Evolutionary conservation across 495 filamentous ascomycete genomes (phyloP).

Genomic region (Penicillium daleae): DNA sequence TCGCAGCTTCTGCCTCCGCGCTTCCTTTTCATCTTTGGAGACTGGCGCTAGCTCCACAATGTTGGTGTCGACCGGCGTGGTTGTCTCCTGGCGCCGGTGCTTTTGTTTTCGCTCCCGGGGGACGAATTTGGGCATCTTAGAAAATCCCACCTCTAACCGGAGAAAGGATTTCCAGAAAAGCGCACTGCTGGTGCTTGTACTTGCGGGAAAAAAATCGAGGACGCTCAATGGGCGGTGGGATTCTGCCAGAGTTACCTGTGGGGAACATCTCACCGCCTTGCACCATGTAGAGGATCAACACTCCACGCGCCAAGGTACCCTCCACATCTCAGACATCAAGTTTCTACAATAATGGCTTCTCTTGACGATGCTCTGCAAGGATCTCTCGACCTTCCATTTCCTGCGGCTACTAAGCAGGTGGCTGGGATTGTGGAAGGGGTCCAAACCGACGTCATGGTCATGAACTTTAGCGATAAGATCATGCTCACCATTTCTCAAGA

Average conservation of each 20-base stretch:
- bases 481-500: slow-evolving; percentile 85
- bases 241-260: slow-evolving; percentile 27
- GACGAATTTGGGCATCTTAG: slow-evolving; percentile 73
- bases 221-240: slow-evolving; percentile 22
- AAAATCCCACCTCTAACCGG: slow-evolving; percentile 18
- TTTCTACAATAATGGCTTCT: slow-evolving; percentile 43
- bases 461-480: slow-evolving; percentile 89
- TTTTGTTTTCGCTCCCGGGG: slow-evolving; percentile 81
- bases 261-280: slow-evolving; percentile 27
- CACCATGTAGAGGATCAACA: slow-evolving; percentile 20
- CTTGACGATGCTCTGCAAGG: slow-evolving; percentile 38
- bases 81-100: slow-evolving; percentile 42
- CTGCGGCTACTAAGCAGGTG: slow-evolving; percentile 71
- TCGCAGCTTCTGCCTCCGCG: slow-evolving; percentile 67
- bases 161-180: slow-evolving; percentile 23
- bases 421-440: slow-evolving; percentile 66
- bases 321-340: slow-evolving; percentile 1
- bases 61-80: slow-evolving; percentile 66
- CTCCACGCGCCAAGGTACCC: neutral
- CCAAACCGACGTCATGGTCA: slow-evolving; percentile 69
- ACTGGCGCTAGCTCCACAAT: slow-evolving; percentile 68
- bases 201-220: slow-evolving; percentile 31
- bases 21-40: slow-evolving; percentile 68
- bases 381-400: slow-evolving; percentile 62
- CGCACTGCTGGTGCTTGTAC: slow-evolving; percentile 21